Base-by-base conservation (phyloP, 805 yeast species). In the Metschnikowia colocasiae region DNA sequence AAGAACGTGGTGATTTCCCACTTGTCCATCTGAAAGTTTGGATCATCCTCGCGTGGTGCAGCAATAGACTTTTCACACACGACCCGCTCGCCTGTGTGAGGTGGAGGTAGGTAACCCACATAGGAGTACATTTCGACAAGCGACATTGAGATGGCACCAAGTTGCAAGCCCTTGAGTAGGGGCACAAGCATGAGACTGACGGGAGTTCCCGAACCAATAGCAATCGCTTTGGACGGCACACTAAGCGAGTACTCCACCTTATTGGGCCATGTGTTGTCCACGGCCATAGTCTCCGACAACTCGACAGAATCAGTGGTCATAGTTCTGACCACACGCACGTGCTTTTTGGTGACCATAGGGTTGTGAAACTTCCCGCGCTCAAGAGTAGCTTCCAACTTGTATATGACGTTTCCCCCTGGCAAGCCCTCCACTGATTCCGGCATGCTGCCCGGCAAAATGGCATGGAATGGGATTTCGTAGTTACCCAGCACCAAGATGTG, bases 251-350 rank as follows among this genome's bases (percentile, higher is more conserved):
- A 92, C 59, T 92, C 97, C 27, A 92, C 88, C 62, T 94, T 94
- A 39, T 82, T 73, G 2, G 98, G 97, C 98, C 98, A 92, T 1
- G 91, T 83, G 62, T 92, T 92, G 60, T 90, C 96, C 27, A 92
- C 95, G 0, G 95, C 87, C 57, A 91, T 87, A 0, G 98, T 88
- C 64, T 92, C 97, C 0, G 95, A 78, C 20, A 90, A 72, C 58
- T 94, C 98, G 3, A 87, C 78, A 1, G 95, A 79, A 63, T 92
- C 98, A 0, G 95, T 79, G 1, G 96, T 82, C 49, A 92, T 68
- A 0, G 98, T 92, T 58, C 99, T 77, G 9, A 94, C 80, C 8
- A 94, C 82, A 51, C 96, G 80, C 2, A 94, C 53, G 58, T 83
- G 89, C 64, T 82, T 87, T 56, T 80, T 82, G 15, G 90, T 75